Evolutionary conservation across 148 eudicot genomes (phyloP).

Genomic region (Drosera capensis): DNA sequence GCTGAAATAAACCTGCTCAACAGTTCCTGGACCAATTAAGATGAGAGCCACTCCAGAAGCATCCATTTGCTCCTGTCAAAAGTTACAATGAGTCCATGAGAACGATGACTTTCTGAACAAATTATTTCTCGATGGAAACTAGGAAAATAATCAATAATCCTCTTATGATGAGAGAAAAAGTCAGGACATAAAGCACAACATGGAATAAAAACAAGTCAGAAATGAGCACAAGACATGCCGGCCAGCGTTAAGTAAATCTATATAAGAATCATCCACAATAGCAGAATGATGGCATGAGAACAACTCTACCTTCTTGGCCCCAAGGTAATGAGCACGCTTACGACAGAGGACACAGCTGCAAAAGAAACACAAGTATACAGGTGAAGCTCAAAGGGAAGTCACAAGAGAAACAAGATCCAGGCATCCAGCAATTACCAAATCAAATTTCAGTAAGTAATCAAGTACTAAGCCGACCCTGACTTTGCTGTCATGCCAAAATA

Average conservation of each 20-base stretch:
- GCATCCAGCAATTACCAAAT: too few relatives aligned
- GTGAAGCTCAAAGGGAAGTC: too few relatives aligned
- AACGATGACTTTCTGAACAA: too few relatives aligned
- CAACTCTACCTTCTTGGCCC: constrained; percentile 57
- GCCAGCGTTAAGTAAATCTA: not conserved
- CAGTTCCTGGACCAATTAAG: constrained; percentile 85
- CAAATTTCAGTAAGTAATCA: too few relatives aligned
- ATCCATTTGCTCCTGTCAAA: constrained; percentile 67
- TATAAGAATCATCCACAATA: not conserved
- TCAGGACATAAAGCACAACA: too few relatives aligned
- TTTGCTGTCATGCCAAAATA: too few relatives aligned
- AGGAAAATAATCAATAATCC: too few relatives aligned
- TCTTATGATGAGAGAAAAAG: too few relatives aligned
- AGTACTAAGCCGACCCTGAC: too few relatives aligned
- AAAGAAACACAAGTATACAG: constrained; percentile 1
- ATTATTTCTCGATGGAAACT: too few relatives aligned
- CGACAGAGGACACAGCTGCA: constrained; percentile 91
- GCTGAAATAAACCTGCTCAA: constrained; percentile 50
- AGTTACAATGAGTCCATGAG: constrained; percentile 1
- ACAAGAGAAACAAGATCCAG: too few relatives aligned
- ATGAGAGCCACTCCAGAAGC: constrained; percentile 78
- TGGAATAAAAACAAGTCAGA: too few relatives aligned
- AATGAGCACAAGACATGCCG: not conserved
- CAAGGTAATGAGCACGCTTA: constrained; percentile 86
- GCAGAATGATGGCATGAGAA: not conserved